phyloP scores from a whole-genome alignment of 1,139 yeast species.

The Suhomyces ambrosiae region DNA sequence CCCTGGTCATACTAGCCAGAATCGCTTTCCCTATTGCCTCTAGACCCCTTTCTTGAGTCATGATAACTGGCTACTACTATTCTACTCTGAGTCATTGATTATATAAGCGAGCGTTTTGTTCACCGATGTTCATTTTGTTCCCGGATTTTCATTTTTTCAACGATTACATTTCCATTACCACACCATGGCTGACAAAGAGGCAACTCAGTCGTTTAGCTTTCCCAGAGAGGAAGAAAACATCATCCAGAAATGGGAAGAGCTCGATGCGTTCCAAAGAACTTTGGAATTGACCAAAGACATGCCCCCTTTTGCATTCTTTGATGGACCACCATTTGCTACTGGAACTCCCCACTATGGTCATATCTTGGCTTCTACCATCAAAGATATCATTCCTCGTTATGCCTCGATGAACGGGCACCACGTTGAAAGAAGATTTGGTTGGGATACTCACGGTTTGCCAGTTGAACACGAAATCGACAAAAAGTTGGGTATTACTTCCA shows the following conservation, averaged over 20 bases:
- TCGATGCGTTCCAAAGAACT: constrained; percentile 89
- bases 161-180: constrained; percentile 1
- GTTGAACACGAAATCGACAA: constrained; percentile 98
- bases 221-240: constrained; percentile 88
- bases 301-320: constrained; percentile 90
- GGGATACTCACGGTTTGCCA: constrained; percentile 99
- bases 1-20: too few relatives aligned
- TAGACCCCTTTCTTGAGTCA: too few relatives aligned
- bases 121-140: too few relatives aligned
- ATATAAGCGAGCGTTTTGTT: too few relatives aligned
- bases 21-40: too few relatives aligned
- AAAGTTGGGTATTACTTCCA: constrained; percentile 89
- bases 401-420: constrained; percentile 97
- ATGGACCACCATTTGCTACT: constrained; percentile 99
- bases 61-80: too few relatives aligned
- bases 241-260: constrained; percentile 78
- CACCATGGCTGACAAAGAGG: constrained; percentile 36
- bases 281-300: constrained; percentile 80
- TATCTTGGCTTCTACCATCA: constrained; percentile 91
- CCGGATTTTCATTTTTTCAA: constrained; percentile 4
- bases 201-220: constrained; percentile 55
- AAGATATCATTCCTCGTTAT: constrained; percentile 95
- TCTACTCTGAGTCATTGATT: constrained; percentile 7
- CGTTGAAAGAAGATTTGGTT: constrained; percentile 96
- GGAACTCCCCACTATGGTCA: constrained; percentile 99